Evolutionary conservation across 805 yeast species (phyloP), one percentile per base, ranked within the genome.

Genomic region (Middelhovenomyces tepae): DNA sequence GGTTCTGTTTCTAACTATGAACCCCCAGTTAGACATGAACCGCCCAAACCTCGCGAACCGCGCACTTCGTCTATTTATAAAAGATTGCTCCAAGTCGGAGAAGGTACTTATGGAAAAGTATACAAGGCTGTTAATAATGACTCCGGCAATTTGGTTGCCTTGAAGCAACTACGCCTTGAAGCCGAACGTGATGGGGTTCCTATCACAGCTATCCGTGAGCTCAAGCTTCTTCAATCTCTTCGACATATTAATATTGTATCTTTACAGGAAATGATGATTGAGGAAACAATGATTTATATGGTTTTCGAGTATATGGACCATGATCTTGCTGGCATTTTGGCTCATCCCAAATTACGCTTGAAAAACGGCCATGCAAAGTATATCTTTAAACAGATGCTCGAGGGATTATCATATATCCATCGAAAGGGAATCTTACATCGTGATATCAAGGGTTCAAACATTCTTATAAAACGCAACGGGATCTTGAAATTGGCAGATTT

Each of bases 31-130:
- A 13, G 19, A 18, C 17, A 16, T 26, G 17, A 16, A 14, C 27
- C 16, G 14, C 15, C 20, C 19, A 26, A 20, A 26, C 29, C 7
- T 26, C 20, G 17, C 11, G 15, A 18, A 26, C 7, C 20, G 6
- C 11, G 20, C 19, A 26, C 11, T 16, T 26, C 29, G 5, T 20
- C 29, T n/a, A 50, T 56, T n/a, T 85, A 80, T 54, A 78, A 78
- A 43, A 64, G 87, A 35, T 73, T 83, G 1, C 68, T 73, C 25
- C 97, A 91, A 52, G 97, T 91, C 4, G 98, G 98, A n/a, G 97
- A 91, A 58, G 98, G 98, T 7, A 91, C 97, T 0, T 91, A 91
- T 55, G 98, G 98, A 13, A 86, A 84, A 53, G 99, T 91, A 14
- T 86, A 81, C 61, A 85, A 86, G 51, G 95, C 95, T 0, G 65